phyloP scores from a whole-genome alignment of 179 eudicot species.

The Beta corolliflora region DNA sequence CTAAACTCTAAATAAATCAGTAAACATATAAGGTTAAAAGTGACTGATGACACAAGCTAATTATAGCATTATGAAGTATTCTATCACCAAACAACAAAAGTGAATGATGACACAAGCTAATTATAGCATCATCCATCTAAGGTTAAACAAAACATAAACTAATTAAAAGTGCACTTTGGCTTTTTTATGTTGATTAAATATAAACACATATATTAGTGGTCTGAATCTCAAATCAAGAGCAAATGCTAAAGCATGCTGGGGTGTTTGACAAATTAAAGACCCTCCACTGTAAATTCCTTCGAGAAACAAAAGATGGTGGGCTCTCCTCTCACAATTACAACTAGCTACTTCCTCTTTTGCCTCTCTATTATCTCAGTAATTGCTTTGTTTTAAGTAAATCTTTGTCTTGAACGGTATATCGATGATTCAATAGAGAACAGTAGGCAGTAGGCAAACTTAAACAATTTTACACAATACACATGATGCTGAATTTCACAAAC shows the following conservation, averaged over 20 bases:
- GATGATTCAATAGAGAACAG: no score
- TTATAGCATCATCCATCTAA: not conserved
- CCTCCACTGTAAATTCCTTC: constrained; percentile 15
- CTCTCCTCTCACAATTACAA: constrained; percentile 1
- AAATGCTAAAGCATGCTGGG: not conserved
- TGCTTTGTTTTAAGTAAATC: no score
- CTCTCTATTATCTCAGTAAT: not conserved
- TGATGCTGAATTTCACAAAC: no score
- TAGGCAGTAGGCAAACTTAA: no score
- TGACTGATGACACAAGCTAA: no score
- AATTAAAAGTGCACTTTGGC: constrained; percentile 21
- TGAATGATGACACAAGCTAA: constrained; percentile 26
- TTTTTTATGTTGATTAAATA: constrained; percentile 2
- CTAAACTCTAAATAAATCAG: no score
- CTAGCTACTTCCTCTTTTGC: constrained; percentile 3
- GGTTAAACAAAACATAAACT: constrained; percentile 4
- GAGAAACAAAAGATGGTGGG: constrained; percentile 4
- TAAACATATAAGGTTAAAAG: no score
- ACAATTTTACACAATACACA: no score
- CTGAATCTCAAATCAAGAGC: not conserved
- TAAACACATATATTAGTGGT: not conserved
- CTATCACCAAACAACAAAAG: not conserved
- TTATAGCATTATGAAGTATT: no score
- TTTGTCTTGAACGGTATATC: no score
- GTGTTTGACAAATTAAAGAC: constrained; percentile 9